These are phyloP conservation scores for Pholiota microspora DNA, from an alignment of 768 basidiomycete species.

Conservation along the genomic window DNA sequence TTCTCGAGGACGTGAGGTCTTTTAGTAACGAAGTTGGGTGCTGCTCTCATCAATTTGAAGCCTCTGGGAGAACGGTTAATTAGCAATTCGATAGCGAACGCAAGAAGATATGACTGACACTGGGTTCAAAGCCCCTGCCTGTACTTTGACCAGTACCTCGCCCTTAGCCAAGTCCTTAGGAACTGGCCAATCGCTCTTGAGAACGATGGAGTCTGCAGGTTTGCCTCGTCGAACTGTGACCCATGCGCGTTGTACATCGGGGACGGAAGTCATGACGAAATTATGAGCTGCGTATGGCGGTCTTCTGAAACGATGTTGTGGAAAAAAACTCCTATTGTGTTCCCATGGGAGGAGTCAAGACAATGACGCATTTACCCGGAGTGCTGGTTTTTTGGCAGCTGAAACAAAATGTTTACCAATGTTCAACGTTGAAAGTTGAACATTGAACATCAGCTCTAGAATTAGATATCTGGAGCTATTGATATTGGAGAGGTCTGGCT, in stretches of 20 bases:
- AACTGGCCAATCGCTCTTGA: conserved; percentile 36
- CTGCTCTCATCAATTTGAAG: conserved; percentile 50
- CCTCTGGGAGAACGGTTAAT: conserved; percentile 40
- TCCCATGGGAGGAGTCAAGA: too few species aligned
- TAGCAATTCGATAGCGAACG: neutral
- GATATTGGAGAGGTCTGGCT: too few species aligned
- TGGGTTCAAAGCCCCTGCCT: conserved; percentile 62
- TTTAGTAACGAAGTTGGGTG: conserved; percentile 44
- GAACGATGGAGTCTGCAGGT: conserved; percentile 30
- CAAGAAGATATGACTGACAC: conserved; percentile 37
- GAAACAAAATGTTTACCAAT: too few species aligned
- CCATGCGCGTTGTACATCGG: conserved; percentile 38
- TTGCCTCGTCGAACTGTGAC: conserved; percentile 29
- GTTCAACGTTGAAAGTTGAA: too few species aligned
- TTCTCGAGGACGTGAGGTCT: conserved; percentile 55
- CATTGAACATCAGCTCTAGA: too few species aligned
- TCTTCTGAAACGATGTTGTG: too few species aligned
- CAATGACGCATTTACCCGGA: conserved; percentile 1
- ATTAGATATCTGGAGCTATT: too few species aligned
- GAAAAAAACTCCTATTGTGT: too few species aligned
- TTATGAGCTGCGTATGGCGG: neutral
- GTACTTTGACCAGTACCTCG: conserved; percentile 34
- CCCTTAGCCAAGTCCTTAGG: conserved; percentile 30
- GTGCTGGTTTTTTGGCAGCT: too few species aligned
- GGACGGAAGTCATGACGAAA: conserved; percentile 16